Evolutionary conservation across 2,329 filamentous ascomycete genomes (phyloP), one percentile per base, ranked within the genome.

Genomic region (Periconia sp.): DNA sequence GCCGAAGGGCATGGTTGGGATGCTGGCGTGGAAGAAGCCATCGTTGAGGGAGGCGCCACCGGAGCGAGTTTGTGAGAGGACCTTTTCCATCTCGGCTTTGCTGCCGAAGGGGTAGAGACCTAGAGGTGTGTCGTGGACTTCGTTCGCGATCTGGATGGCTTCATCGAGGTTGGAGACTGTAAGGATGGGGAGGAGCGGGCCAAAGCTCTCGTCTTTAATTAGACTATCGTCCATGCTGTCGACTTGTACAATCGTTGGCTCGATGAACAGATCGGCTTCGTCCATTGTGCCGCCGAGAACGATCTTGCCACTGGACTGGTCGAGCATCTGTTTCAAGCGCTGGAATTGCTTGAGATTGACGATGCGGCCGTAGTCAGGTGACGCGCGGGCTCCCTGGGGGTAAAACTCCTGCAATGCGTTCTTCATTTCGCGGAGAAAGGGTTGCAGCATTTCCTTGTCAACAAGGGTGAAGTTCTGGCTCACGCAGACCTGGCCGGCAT

Each of bases 391-490:
- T 16, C 94, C 94, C 8, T 88, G 74, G 31, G 94, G 94, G 72
- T 90, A 95, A 75, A 95, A 95, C 43, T 88, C 82, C 37, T 83
- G 80, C 61, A 88, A 79, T 6, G 84, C 82, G 31, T 78, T 79
- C 65, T 88, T 87, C 61, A 97, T 79, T 62, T 88, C 83, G 40
- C 83, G 78, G 50, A 97, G 75, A 58, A 97, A 89, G 19, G 80
- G 75, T 11, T 84, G 78, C 19, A 92, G 73, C 4, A 92, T 78
- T 32, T 84, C 81, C 55, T 83, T 84, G 66, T 97, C 89, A 19
- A 95, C 83, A 37, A 96, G 79, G 38, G 89, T 85, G 72, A 96
- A 96, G 77, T 97, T 96, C 63, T 96, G 91, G 18, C 86, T 89
- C 51, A 96, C 82, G 70, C 94, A 99, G 53, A 96, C 80, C 73